Conservation (phyloP, 2,329 filamentous ascomycete species). For the Ceratocystiopsis brevicomis region DNA sequence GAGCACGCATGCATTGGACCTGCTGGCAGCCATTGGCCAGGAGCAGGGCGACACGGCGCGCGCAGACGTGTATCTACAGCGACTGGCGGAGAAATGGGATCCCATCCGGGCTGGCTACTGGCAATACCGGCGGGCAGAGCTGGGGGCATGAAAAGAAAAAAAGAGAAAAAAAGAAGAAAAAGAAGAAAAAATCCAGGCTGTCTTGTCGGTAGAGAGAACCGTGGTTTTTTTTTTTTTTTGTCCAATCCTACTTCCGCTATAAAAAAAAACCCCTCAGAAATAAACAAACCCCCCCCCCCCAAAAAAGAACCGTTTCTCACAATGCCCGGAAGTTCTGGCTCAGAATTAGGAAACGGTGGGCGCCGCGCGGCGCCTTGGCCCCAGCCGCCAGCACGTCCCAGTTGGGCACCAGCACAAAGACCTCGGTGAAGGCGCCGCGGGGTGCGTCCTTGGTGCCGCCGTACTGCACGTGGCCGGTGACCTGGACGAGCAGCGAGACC, state of each 20-base stretch:
- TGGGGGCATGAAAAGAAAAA: neutral
- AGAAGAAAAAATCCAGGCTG: no score
- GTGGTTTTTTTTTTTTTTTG: no score
- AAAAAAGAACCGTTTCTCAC: constrained; percentile 12
- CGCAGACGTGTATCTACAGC: constrained; percentile 49
- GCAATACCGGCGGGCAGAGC: constrained; percentile 49
- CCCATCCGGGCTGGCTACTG: constrained; percentile 83
- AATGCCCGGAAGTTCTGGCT: constrained; percentile 52
- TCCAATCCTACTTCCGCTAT: no score
- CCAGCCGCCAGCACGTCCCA: constrained; percentile 31
- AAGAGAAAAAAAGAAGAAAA: no score
- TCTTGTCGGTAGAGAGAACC: no score
- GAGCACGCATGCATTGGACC: constrained; percentile 50
- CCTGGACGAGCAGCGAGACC: constrained; percentile 52
- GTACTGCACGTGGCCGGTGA: constrained; percentile 54
- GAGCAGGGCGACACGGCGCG: constrained; percentile 36
- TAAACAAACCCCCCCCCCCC: no score
- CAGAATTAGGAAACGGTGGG: constrained; percentile 45
- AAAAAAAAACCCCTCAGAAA: no score
- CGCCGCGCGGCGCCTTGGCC: constrained; percentile 31
- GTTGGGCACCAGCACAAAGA: constrained; percentile 64
- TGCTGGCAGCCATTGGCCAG: constrained; percentile 49
- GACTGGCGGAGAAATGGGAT: constrained; percentile 75
- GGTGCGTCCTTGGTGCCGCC: constrained; percentile 42
- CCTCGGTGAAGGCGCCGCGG: constrained; percentile 58